Percentiles rank a stretch among this genome's conserved stretches.
Evolutionary conservation across 257 asterid species (phyloP).

Genomic region (Capsicum rhomboideum): DNA sequence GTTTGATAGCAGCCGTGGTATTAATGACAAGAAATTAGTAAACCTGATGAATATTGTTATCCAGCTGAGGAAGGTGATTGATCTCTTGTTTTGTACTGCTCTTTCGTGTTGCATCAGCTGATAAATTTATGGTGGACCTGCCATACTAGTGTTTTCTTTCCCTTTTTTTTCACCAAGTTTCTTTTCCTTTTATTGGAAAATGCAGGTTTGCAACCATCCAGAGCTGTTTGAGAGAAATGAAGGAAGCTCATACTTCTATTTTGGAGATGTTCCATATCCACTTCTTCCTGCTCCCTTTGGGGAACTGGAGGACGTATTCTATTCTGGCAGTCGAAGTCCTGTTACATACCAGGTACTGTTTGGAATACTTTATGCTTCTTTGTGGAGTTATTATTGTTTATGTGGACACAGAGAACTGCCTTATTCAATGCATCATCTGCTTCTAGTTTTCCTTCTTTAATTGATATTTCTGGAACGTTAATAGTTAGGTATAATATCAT

Average conservation of each 20-base stretch:
- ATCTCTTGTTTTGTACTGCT: not conserved
- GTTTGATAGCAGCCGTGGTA: slow-evolving; percentile 93
- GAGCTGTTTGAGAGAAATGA: slow-evolving; percentile 98
- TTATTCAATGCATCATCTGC: not conserved
- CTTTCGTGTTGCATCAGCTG: not conserved
- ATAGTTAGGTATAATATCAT: not conserved
- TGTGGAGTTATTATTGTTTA: not conserved
- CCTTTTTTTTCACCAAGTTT: not conserved
- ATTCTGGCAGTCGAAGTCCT: slow-evolving; percentile 81
- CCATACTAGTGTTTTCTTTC: not conserved
- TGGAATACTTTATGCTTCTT: not conserved
- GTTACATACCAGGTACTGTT: slow-evolving; percentile 61
- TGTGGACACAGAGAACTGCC: not conserved
- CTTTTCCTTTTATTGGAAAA: not conserved
- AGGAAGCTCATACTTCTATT: slow-evolving; percentile 80
- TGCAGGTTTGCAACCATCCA: slow-evolving; percentile 97
- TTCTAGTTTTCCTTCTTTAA: not conserved
- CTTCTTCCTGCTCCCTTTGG: slow-evolving; percentile 92
- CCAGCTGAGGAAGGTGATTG: slow-evolving; percentile 88
- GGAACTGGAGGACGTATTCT: slow-evolving; percentile 72
- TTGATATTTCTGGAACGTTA: not conserved
- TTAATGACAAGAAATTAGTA: slow-evolving; percentile 81
- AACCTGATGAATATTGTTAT: slow-evolving; percentile 98
- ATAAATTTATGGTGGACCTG: not conserved
- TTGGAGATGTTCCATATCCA: slow-evolving; percentile 73